A percentile compares a stretch with the other conserved stretches of the same genome.
phyloP scores from a whole-genome alignment of 2,329 filamentous ascomycete genomes.

The Graphium sp. region DNA sequence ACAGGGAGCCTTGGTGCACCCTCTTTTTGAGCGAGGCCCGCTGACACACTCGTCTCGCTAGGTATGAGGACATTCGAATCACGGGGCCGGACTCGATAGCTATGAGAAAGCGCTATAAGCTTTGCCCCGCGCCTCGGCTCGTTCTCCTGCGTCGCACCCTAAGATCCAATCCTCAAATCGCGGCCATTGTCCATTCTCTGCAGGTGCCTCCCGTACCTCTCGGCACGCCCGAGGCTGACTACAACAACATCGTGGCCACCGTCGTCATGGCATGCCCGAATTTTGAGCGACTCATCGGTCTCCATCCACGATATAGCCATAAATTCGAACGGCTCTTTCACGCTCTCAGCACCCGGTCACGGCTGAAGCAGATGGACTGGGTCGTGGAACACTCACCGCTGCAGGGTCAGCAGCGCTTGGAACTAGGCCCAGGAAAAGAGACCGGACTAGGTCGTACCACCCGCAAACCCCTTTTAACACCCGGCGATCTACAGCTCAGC shows the following conservation, averaged over 20 bases:
- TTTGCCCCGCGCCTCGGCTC: slow-evolving; percentile 32
- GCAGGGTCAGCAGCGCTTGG: slow-evolving; percentile 5
- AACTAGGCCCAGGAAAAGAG: neutral
- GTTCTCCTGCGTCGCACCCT: slow-evolving; percentile 40
- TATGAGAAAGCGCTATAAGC: slow-evolving; percentile 41
- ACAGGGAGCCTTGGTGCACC: no score
- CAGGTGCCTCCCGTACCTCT: slow-evolving; percentile 33
- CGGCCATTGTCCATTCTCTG: slow-evolving; percentile 35
- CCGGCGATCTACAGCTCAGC: slow-evolving; percentile 10
- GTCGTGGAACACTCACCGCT: slow-evolving; percentile 23
- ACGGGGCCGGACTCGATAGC: slow-evolving; percentile 35
- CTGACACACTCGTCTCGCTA: slow-evolving; percentile 8
- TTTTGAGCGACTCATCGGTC: slow-evolving; percentile 39
- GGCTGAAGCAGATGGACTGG: slow-evolving; percentile 43
- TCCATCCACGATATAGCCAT: slow-evolving; percentile 35
- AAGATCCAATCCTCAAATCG: slow-evolving; percentile 32
- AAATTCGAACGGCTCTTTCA: slow-evolving; percentile 39
- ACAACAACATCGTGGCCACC: slow-evolving; percentile 40
- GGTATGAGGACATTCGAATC: slow-evolving; percentile 41
- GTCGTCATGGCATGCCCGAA: slow-evolving; percentile 50
- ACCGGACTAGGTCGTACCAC: neutral
- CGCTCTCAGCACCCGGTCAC: slow-evolving; percentile 37
- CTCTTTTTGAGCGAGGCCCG: neutral
- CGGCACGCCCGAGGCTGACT: slow-evolving; percentile 24
- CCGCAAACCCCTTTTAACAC: slow-evolving; percentile 14